These are phyloP conservation scores for Laburnicola sp. DNA, from an alignment of 2,329 filamentous ascomycete genomes.

Conservation along the genomic window DNA sequence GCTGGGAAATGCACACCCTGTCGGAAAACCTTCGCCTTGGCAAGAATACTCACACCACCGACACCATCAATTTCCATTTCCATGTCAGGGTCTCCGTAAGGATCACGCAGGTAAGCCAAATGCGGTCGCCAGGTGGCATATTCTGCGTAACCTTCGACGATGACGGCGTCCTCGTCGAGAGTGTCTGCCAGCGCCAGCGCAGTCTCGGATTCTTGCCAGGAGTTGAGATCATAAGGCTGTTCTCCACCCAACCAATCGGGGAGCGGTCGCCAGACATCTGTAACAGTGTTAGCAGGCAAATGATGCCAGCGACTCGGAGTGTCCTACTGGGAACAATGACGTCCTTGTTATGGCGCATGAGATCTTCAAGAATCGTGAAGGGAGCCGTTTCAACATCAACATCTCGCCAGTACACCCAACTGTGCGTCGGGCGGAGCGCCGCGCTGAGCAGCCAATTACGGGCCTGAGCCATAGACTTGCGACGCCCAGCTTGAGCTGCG, in stretches of 20 bases:
- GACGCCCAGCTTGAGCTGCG: conserved; percentile 86
- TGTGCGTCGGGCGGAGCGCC: conserved; percentile 89
- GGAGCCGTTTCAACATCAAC: conserved; percentile 97
- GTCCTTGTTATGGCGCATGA: conserved; percentile 99
- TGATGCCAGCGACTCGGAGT: not conserved
- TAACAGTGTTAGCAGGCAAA: conserved; percentile 21
- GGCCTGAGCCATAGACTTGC: conserved; percentile 97
- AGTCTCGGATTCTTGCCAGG: conserved; percentile 98
- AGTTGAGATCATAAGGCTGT: conserved; percentile 97
- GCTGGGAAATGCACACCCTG: conserved; percentile 96
- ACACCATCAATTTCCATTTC: conserved; percentile 99
- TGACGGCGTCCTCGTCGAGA: conserved; percentile 95
- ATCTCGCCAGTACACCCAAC: conserved; percentile 99
- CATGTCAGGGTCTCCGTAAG: conserved; percentile 97
- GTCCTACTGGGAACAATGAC: conserved; percentile 94
- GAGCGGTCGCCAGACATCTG: conserved; percentile 92
- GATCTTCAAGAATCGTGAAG: conserved; percentile 92
- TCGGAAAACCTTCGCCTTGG: conserved; percentile 93
- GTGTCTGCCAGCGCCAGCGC: conserved; percentile 91
- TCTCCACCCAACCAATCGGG: conserved; percentile 98
- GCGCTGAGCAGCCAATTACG: conserved; percentile 96
- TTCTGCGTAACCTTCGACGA: conserved; percentile 97
- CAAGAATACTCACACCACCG: conserved; percentile 94
- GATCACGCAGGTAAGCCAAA: conserved; percentile 92
- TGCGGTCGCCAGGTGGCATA: conserved; percentile 98